Conservation (phyloP, 2,329 filamentous ascomycete genomes). For the Nemania sp. region DNA sequence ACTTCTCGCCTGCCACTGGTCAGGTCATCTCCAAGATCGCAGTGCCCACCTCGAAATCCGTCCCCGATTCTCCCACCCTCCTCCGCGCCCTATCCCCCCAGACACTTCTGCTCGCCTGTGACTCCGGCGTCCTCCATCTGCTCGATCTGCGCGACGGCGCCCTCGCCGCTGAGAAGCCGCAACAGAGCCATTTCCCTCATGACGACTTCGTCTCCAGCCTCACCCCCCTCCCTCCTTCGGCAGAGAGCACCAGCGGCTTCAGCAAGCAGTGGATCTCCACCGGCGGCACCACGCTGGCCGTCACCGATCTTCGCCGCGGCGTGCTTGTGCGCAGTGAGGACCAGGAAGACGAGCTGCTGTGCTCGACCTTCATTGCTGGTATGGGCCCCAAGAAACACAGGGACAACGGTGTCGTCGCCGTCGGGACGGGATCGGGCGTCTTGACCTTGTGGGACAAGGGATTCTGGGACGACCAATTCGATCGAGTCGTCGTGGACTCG, state of each 20-base stretch:
- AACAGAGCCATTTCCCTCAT: conserved; percentile 84
- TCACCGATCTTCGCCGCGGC: conserved; percentile 85
- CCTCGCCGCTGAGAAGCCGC: conserved; percentile 64
- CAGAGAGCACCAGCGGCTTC: conserved; percentile 83
- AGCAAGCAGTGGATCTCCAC: conserved; percentile 95
- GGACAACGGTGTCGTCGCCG: conserved; percentile 76
- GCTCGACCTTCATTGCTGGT: conserved; percentile 76
- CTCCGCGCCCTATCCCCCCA: conserved; percentile 85
- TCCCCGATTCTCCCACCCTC: conserved; percentile 75
- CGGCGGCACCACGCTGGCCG: conserved; percentile 85
- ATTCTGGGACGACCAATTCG: conserved; percentile 93
- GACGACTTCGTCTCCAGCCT: conserved; percentile 91
- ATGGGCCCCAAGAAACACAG: conserved; percentile 68
- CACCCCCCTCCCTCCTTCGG: conserved; percentile 77
- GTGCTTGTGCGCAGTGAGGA: conserved; percentile 90
- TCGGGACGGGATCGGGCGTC: conserved; percentile 76
- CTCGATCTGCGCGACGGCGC: conserved; percentile 75
- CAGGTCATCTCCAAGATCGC: conserved; percentile 80
- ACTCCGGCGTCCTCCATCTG: conserved; percentile 86
- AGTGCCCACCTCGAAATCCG: conserved; percentile 62
- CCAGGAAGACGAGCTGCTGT: conserved; percentile 92
- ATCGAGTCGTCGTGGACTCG: conserved; percentile 77
- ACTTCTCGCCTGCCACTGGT: conserved; percentile 62
- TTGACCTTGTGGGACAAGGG: conserved; percentile 93
- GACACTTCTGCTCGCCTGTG: conserved; percentile 84